phyloP scores from a whole-genome alignment of 495 filamentous ascomycete species.

The Penicillium nucicola region DNA sequence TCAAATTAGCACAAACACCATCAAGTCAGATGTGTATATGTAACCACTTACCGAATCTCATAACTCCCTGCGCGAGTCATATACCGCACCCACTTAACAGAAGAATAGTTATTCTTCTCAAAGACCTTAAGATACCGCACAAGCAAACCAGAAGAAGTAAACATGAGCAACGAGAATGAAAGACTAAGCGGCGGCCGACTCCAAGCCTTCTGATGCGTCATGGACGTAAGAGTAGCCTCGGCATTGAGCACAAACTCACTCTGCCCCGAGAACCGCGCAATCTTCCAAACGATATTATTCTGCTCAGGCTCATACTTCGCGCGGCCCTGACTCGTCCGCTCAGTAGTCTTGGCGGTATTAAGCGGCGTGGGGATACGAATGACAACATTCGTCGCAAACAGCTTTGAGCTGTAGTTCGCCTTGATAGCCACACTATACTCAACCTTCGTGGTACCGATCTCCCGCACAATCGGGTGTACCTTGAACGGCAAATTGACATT shows the following conservation, averaged over 20 bases:
- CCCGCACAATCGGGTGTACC: constrained; percentile 97
- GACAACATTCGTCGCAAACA: constrained; percentile 98
- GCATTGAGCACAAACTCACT: constrained; percentile 92
- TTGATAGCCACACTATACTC: constrained; percentile 98
- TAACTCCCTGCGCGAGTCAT: constrained; percentile 86
- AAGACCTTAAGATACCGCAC: constrained; percentile 98
- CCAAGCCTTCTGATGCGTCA: constrained; percentile 99
- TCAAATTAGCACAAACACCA: not conserved
- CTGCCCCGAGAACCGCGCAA: constrained; percentile 91
- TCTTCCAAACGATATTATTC: constrained; percentile 99
- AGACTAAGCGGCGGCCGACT: constrained; percentile 87
- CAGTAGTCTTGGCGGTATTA: constrained; percentile 93
- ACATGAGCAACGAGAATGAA: constrained; percentile 94
- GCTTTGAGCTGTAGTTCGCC: constrained; percentile 92
- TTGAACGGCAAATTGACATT: constrained; percentile 99
- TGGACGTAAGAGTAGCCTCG: constrained; percentile 87
- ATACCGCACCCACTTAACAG: constrained; percentile 98
- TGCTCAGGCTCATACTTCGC: constrained; percentile 98
- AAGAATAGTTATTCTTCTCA: constrained; percentile 98
- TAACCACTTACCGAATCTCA: constrained; percentile 48
- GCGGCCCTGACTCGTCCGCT: constrained; percentile 90
- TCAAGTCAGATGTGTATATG: not conserved
- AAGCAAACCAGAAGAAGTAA: constrained; percentile 87
- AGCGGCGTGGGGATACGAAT: constrained; percentile 93
- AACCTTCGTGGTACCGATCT: constrained; percentile 95